These are phyloP conservation scores for Tardiomyces depauwii DNA, from an alignment of 1,139 yeast genomes.

Conservation along the genomic window DNA sequence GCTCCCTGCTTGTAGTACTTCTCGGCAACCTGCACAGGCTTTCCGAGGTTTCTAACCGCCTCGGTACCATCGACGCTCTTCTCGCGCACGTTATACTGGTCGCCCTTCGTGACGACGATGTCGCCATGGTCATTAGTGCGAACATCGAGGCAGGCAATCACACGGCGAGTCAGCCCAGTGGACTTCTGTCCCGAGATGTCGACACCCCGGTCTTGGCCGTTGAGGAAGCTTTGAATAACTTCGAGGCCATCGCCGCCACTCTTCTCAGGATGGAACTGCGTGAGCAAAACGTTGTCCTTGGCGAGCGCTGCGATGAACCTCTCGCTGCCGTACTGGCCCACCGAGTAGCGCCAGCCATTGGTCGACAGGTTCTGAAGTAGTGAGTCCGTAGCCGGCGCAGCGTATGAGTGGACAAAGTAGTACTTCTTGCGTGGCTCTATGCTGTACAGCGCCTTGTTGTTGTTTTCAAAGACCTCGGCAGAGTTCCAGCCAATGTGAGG, in stretches of 20 bases:
- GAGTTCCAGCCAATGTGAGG: conserved; percentile 96
- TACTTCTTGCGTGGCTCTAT: conserved; percentile 58
- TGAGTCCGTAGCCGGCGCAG: conserved; percentile 44
- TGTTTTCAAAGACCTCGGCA: conserved; percentile 17
- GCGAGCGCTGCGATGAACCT: conserved; percentile 74
- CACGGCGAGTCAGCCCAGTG: conserved; percentile 70
- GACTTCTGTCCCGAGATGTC: conserved; percentile 13
- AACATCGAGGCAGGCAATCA: conserved; percentile 95
- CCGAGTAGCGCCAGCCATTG: conserved; percentile 71
- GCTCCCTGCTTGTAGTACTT: conserved; percentile 90
- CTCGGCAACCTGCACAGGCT: conserved; percentile 89
- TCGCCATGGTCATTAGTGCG: conserved; percentile 91
- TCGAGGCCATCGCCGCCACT: conserved; percentile 83
- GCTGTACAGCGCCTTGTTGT: conserved; percentile 39
- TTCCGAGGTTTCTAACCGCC: conserved; percentile 81
- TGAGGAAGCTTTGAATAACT: conserved; percentile 60
- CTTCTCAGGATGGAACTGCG: conserved; percentile 97
- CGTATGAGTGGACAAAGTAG: conserved; percentile 92
- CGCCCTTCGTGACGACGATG: conserved; percentile 94
- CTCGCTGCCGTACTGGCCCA: conserved; percentile 67
- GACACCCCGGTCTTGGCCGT: conserved; percentile 32
- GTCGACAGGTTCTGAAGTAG: conserved; percentile 19
- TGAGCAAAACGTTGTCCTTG: conserved; percentile 73
- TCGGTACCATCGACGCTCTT: conserved; percentile 32
- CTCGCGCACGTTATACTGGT: conserved; percentile 93